A percentile compares a stretch with the other conserved stretches of the same genome.
phyloP scores from a whole-genome alignment of 208 protist genomes.

The Phytomonas sp. region DNA sequence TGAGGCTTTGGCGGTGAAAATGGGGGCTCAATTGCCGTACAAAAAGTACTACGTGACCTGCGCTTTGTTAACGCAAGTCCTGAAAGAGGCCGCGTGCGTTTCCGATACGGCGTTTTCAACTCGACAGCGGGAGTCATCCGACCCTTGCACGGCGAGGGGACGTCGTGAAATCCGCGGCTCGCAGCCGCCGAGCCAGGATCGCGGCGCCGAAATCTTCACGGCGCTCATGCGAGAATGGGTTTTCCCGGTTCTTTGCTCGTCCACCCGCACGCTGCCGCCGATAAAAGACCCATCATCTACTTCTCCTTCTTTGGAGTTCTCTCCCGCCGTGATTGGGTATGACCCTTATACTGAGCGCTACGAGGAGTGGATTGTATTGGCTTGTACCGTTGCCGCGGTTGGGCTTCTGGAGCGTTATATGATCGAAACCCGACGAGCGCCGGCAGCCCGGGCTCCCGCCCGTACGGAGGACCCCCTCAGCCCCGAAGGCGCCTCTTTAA shows the following conservation, averaged over 20 bases:
- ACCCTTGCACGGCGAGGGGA: background rate
- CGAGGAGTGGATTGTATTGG: background rate
- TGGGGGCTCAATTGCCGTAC: slow-evolving; percentile 14
- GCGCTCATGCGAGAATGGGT: slow-evolving; percentile 16
- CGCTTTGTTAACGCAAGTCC: slow-evolving; percentile 33
- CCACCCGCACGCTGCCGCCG: too few species aligned
- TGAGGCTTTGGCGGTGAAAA: slow-evolving; percentile 12
- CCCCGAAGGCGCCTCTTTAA: background rate
- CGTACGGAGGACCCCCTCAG: background rate
- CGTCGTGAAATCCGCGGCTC: background rate
- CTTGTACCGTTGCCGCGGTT: background rate
- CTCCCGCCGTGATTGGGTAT: background rate
- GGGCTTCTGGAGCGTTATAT: background rate
- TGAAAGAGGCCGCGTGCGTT: slow-evolving; percentile 27
- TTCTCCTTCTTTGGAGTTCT: background rate
- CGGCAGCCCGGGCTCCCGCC: too few species aligned
- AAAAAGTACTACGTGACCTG: slow-evolving; percentile 32
- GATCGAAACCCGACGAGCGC: background rate
- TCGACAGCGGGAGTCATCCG: background rate
- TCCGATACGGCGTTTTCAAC: background rate
- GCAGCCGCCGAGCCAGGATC: background rate
- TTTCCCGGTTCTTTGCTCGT: slow-evolving; percentile 18
- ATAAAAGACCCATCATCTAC: too few species aligned
- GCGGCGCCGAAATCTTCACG: slow-evolving; percentile 12
- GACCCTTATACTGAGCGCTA: background rate